Evolutionary conservation across 2,329 filamentous ascomycete genomes (phyloP).

Genomic region (Calonectria hongkongensis): DNA sequence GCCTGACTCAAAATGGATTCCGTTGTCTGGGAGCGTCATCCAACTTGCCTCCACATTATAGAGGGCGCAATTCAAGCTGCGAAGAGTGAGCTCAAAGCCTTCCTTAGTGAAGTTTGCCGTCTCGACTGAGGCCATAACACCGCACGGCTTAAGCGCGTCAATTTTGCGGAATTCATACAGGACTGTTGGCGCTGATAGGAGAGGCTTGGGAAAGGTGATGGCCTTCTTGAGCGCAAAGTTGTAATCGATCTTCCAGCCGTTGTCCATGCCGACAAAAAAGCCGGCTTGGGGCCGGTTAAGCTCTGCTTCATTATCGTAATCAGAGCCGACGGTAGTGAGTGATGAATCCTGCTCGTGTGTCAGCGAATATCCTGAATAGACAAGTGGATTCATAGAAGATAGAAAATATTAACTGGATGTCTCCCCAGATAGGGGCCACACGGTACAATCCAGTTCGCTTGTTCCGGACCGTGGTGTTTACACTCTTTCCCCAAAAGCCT

Average conservation of each 20-base stretch:
- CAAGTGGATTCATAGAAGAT: neutral
- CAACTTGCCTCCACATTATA: neutral
- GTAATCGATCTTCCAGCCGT: neutral
- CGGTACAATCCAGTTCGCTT: slow-evolving; percentile 1
- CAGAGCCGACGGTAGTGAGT: neutral
- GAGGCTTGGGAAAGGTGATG: neutral
- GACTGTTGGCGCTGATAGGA: neutral
- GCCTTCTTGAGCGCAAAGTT: neutral
- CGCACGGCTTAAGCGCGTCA: neutral
- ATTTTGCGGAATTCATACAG: neutral
- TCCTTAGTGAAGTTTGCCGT: neutral
- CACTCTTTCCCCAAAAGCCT: slow-evolving; percentile 1
- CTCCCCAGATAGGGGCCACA: neutral
- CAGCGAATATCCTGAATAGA: neutral
- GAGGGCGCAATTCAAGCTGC: neutral
- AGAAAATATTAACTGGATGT: neutral
- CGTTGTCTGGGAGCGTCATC: slow-evolving; percentile 4
- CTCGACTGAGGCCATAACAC: neutral
- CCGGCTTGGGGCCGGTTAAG: neutral
- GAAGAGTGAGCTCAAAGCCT: neutral
- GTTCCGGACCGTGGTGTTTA: neutral
- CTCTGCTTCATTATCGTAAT: neutral
- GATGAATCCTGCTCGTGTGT: neutral
- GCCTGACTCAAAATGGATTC: neutral
- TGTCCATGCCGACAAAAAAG: neutral